Evolutionary conservation across 2,329 filamentous ascomycete genomes (phyloP).

Genomic region (Paecilomyces niveus): DNA sequence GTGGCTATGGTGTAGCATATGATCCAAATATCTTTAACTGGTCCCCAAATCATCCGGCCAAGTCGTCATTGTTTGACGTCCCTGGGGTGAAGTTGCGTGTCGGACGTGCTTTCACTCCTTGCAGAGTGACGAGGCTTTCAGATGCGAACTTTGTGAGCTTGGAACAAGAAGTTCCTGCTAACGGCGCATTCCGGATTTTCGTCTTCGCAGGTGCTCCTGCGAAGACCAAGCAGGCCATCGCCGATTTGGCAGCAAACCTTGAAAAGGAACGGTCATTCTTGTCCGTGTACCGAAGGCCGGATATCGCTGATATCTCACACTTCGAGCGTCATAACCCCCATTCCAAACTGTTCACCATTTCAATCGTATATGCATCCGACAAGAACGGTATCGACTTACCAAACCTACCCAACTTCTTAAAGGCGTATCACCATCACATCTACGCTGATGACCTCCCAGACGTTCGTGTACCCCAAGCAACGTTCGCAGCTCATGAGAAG

Average conservation of each 20-base stretch:
- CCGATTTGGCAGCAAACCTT: conserved; percentile 62
- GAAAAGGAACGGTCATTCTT: conserved; percentile 66
- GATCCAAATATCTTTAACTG: conserved; percentile 77
- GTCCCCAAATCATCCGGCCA: conserved; percentile 63
- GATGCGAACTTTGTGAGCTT: conserved; percentile 87
- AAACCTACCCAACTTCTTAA: conserved; percentile 63
- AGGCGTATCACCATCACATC: conserved; percentile 71
- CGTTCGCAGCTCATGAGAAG: conserved; percentile 75
- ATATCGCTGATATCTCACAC: conserved; percentile 58
- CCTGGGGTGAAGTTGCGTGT: conserved; percentile 59
- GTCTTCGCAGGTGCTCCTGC: conserved; percentile 69
- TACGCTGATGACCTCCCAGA: conserved; percentile 83
- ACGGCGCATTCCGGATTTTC: conserved; percentile 81
- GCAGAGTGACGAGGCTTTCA: conserved; percentile 76
- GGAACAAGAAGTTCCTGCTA: conserved; percentile 82
- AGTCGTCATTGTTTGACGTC: conserved; percentile 63
- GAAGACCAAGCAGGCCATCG: conserved; percentile 55
- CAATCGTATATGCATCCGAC: conserved; percentile 63
- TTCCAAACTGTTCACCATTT: conserved; percentile 72
- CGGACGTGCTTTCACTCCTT: conserved; percentile 68
- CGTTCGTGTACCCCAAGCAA: conserved; percentile 59
- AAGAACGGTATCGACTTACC: conserved; percentile 66
- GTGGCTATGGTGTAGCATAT: conserved; percentile 85
- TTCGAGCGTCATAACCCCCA: conserved; percentile 83
- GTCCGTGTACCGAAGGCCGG: conserved; percentile 54